Percentiles rank a stretch among this genome's conserved stretches.
These are phyloP conservation scores for Borealophlyctis nickersoniae DNA, from an alignment of 192 early-diverging fungal species.

Conservation along the genomic window DNA sequence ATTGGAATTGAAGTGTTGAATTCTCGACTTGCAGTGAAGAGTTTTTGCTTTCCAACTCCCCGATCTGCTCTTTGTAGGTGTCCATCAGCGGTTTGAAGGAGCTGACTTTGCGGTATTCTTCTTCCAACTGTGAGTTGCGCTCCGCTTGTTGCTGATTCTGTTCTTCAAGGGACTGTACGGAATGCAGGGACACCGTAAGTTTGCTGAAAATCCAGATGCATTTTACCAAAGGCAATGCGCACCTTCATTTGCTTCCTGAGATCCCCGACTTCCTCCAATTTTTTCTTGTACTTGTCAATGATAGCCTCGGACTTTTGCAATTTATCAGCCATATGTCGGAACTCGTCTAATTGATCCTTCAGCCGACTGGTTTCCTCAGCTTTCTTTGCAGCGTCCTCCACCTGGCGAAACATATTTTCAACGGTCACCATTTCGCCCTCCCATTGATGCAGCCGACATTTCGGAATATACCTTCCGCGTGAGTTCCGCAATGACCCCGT, in stretches of 20 bases:
- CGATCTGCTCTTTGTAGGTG: constrained; percentile 80
- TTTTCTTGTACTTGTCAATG: constrained; percentile 95
- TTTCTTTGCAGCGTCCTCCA: constrained; percentile 46
- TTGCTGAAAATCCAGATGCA: background rate
- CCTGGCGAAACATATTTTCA: constrained; percentile 10
- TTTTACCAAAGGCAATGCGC: background rate
- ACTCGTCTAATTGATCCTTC: constrained; percentile 90
- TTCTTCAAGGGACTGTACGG: constrained; percentile 62
- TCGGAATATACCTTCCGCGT: constrained; percentile 37
- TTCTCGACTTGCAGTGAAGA: constrained; percentile 65
- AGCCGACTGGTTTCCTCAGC: constrained; percentile 67
- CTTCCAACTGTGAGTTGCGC: constrained; percentile 75
- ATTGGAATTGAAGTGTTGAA: constrained; percentile 67
- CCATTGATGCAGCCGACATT: background rate
- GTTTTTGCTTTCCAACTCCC: constrained; percentile 70
- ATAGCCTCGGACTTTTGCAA: constrained; percentile 90
- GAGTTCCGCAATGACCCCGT: constrained; percentile 61
- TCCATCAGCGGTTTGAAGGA: constrained; percentile 81
- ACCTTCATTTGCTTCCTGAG: constrained; percentile 73
- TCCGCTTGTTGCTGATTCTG: constrained; percentile 68
- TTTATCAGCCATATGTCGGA: constrained; percentile 84
- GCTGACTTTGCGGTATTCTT: constrained; percentile 80
- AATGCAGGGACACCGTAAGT: background rate
- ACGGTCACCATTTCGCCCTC: background rate
- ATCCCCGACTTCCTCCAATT: constrained; percentile 84